Percentiles rank a stretch among this genome's conserved stretches.
Conservation (phyloP, 192 early-diverging fungal genomes). For the Podochytrium sp. region DNA sequence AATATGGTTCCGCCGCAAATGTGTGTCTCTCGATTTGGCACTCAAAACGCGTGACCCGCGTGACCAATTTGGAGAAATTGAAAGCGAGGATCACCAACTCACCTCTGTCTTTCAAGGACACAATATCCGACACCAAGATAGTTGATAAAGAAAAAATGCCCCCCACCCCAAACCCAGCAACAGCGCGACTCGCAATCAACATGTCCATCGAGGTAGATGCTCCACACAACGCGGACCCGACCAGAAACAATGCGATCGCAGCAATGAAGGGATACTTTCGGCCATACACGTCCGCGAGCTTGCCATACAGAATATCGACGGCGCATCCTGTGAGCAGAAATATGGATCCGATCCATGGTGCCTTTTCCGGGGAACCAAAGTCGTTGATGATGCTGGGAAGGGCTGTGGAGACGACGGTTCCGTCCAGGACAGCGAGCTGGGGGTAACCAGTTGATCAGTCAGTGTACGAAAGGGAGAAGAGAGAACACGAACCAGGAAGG, state of each 20-base stretch:
- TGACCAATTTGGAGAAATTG: background rate
- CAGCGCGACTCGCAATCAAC: constrained; percentile 73
- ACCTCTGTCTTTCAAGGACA: constrained; percentile 61
- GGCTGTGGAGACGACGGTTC: constrained; percentile 74
- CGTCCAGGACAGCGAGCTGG: constrained; percentile 57
- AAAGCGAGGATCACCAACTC: background rate
- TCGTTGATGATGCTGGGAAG: constrained; percentile 70
- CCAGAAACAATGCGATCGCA: constrained; percentile 73
- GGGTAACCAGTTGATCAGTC: background rate
- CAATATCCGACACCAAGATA: constrained; percentile 15
- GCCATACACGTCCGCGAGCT: constrained; percentile 31
- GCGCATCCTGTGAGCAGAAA: constrained; percentile 19
- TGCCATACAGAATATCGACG: constrained; percentile 14
- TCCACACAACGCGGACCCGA: constrained; percentile 73
- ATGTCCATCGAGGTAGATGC: constrained; percentile 52
- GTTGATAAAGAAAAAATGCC: background rate
- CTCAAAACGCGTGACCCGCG: no score
- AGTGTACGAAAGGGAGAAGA: background rate
- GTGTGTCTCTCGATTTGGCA: background rate
- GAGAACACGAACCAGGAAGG: background rate
- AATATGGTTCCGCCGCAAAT: no score
- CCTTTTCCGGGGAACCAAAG: constrained; percentile 52
- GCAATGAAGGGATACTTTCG: constrained; percentile 56
- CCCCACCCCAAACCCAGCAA: constrained; percentile 73
- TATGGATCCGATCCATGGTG: constrained; percentile 80